These are phyloP conservation scores for Pseudogymnoascus sp. DNA, from an alignment of 2,329 filamentous ascomycete species.

Conservation along the genomic window DNA sequence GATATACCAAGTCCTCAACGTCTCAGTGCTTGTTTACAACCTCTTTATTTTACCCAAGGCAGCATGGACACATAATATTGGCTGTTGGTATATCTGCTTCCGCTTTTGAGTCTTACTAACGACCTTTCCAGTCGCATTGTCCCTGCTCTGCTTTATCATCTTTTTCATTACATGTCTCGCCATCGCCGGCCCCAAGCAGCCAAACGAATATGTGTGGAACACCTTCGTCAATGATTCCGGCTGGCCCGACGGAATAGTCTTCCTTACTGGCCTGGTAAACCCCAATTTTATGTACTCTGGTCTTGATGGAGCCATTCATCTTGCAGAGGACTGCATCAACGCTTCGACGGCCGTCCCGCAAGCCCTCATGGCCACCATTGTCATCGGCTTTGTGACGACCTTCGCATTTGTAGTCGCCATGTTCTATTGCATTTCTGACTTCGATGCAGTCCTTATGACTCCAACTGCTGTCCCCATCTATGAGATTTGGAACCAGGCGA, in stretches of 20 bases:
- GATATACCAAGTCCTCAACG: background rate
- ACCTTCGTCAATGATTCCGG: constrained; percentile 36
- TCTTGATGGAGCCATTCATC: constrained; percentile 38
- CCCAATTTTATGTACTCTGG: constrained; percentile 33
- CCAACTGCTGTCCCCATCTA: constrained; percentile 30
- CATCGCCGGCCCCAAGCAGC: background rate
- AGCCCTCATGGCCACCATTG: constrained; percentile 26
- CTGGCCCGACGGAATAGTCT: constrained; percentile 38
- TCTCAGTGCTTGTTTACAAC: constrained; percentile 4
- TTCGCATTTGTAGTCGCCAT: constrained; percentile 35
- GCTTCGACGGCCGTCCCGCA: constrained; percentile 5
- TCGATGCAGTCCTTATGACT: constrained; percentile 28
- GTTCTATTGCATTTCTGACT: constrained; percentile 38
- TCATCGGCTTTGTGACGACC: constrained; percentile 36
- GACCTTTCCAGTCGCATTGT: background rate
- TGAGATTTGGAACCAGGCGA: constrained; percentile 1
- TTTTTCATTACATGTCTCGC: constrained; percentile 4
- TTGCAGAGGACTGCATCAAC: constrained; percentile 34
- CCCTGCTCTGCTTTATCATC: background rate
- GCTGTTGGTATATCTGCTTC: constrained; percentile 1
- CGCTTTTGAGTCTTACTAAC: background rate
- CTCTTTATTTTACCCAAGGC: constrained; percentile 4
- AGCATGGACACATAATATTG: constrained; percentile 11
- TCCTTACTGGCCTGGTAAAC: constrained; percentile 41
- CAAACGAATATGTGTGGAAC: constrained; percentile 8